These are phyloP conservation scores for Cladosporium oxysporum DNA, from an alignment of 2,329 filamentous ascomycete genomes.

Conservation along the genomic window DNA sequence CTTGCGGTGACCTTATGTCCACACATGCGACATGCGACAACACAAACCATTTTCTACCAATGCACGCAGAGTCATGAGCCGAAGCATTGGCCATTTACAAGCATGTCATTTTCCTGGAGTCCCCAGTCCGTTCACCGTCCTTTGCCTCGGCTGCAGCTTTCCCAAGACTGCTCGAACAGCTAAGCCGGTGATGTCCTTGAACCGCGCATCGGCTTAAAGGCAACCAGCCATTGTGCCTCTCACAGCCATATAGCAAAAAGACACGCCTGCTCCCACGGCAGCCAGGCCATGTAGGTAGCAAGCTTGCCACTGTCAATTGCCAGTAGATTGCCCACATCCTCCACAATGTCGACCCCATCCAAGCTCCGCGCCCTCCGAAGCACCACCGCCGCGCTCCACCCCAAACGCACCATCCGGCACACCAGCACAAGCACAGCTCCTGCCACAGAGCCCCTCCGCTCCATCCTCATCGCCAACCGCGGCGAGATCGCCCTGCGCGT, in stretches of 20 bases:
- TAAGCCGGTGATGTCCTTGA: constrained; percentile 6
- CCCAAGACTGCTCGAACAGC: background rate
- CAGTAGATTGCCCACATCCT: background rate
- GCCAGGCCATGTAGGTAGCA: constrained; percentile 17
- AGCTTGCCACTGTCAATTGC: background rate
- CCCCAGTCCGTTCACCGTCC: background rate
- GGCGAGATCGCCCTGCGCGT: constrained; percentile 96
- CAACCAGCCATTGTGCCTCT: background rate
- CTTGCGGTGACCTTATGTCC: background rate
- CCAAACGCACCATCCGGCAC: constrained; percentile 24
- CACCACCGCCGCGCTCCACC: constrained; percentile 24
- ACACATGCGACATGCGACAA: background rate
- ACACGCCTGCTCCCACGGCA: background rate
- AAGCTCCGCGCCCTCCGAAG: constrained; percentile 27
- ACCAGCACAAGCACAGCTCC: constrained; percentile 21
- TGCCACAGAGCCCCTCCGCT: constrained; percentile 46
- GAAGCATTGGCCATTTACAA: background rate
- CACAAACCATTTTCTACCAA: background rate
- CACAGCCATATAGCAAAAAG: constrained; percentile 1
- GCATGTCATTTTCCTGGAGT: background rate
- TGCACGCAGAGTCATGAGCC: background rate
- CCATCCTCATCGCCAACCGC: constrained; percentile 92
- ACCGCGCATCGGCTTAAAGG: constrained; percentile 7
- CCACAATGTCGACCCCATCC: constrained; percentile 28
- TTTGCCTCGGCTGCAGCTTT: background rate